A percentile compares a stretch with the other conserved stretches of the same genome.
These are phyloP conservation scores for Chamaecyparis obtusa DNA, from an alignment of 75 land plant genomes.

Conservation along the genomic window DNA sequence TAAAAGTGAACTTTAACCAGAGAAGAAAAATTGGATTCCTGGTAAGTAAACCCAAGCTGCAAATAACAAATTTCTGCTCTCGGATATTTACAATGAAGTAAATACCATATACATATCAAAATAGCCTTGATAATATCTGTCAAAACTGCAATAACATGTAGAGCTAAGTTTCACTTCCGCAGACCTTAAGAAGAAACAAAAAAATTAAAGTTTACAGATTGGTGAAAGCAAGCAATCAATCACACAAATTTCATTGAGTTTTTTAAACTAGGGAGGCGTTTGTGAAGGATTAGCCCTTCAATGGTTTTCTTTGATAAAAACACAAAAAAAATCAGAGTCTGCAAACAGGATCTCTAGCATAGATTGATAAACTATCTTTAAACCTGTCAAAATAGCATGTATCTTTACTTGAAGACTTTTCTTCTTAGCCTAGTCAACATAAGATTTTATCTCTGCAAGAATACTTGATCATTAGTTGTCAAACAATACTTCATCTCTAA, in stretches of 20 bases:
- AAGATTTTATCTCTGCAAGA: background rate
- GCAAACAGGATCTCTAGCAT: background rate
- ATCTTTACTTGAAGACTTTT: background rate
- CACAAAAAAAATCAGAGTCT: background rate
- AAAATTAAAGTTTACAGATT: background rate
- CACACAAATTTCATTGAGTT: background rate
- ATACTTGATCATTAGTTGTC: too few relatives aligned
- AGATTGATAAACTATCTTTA: background rate
- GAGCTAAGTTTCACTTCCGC: background rate
- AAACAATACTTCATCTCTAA: background rate
- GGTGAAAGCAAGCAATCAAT: background rate
- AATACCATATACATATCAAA: background rate
- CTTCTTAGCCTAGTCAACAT: background rate
- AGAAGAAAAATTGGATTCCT: background rate
- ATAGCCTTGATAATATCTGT: background rate
- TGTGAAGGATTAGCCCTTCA: background rate
- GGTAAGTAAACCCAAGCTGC: background rate
- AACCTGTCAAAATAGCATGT: background rate
- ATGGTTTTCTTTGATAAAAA: background rate
- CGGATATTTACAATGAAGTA: background rate
- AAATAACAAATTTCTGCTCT: background rate
- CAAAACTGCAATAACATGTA: background rate
- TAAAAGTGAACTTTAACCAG: background rate
- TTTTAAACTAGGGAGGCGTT: background rate
- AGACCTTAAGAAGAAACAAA: background rate